Base-by-base conservation (phyloP, 345 rosid species). In the Microcos paniculata region DNA sequence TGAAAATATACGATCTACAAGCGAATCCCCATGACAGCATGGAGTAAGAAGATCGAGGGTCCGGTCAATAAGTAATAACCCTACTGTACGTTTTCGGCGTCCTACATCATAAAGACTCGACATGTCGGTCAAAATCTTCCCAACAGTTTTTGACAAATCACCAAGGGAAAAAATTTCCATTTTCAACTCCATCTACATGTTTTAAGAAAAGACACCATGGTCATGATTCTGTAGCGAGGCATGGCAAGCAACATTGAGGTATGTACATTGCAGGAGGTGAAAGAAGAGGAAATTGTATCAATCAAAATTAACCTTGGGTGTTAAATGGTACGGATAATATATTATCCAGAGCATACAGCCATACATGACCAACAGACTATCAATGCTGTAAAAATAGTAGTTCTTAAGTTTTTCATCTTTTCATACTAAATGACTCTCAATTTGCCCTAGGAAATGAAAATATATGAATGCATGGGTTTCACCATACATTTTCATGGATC, bases 81-180 rank as follows among this genome's bases (percentile, higher is more conserved):
- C 97, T 0, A 98, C 96, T 75, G 99, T 77, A 79, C 91, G 88
- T 82, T 91, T 95, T 7, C 96, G 97, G 21, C 99, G 99, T 66
- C 97, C 98, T 23, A 95, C 98, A 82, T 96, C 98, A 77, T 96
- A 96, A 72, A 93, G 94, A 84, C 99, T 93, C 74, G 99, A 91
- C 98, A 93, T 96, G 86, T 93, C 98, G 21, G 93, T 96, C 90
- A 96, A 79, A 77, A 90, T 88, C 85, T 93, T 93, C 80, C 99
- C 99, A 58, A 96, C 90, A 42, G 89, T 82, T 82, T 96, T 93
- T 59, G 99, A 96, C 76, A 88, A 62, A 85, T 90, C 93, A 23
- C 99, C 98, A 71, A 96, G 79, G 79, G 99, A 96, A 84, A 89
- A 96, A 78, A 96, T 91, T 80, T 96, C 99, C 92, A 89, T 74